Evolutionary conservation across 23 red algal genomes (phyloP).

Genomic region (Gracilaria caudata): DNA sequence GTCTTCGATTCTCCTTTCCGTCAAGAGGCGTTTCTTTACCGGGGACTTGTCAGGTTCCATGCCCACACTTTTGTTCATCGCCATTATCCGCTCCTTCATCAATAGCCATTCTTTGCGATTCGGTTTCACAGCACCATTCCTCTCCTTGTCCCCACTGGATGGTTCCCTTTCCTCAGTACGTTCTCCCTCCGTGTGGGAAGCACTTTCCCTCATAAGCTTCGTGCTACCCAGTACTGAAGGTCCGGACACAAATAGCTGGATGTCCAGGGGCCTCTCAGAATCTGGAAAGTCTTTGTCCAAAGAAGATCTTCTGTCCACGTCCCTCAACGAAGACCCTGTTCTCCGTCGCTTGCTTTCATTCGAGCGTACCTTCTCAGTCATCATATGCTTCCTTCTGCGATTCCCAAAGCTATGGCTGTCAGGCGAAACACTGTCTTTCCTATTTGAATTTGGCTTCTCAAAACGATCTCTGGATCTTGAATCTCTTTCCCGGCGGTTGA

Average conservation of each 20-base stretch:
- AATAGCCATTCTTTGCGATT: slow-evolving; percentile 42
- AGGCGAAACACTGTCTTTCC: slow-evolving; percentile 42
- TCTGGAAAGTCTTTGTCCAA: neutral
- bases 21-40: slow-evolving; percentile 10
- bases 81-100: neutral
- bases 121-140: neutral
- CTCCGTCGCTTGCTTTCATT: slow-evolving; percentile 43
- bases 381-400: neutral
- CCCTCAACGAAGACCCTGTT: slow-evolving; percentile 7
- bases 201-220: slow-evolving; percentile 16
- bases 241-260: slow-evolving; percentile 38
- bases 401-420: slow-evolving; percentile 2
- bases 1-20: neutral
- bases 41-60: neutral
- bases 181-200: slow-evolving; percentile 4
- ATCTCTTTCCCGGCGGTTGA: neutral
- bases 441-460: slow-evolving; percentile 10
- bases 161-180: neutral
- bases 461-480: slow-evolving; percentile 18
- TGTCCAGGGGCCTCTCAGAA: slow-evolving; percentile 17
- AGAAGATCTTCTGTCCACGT: neutral
- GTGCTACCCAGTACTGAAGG: slow-evolving; percentile 54
- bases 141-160: neutral
- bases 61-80: neutral
- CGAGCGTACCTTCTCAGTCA: slow-evolving; percentile 11